Evolutionary conservation across 805 yeast species (phyloP).

Genomic region (Nematodospora valgi): DNA sequence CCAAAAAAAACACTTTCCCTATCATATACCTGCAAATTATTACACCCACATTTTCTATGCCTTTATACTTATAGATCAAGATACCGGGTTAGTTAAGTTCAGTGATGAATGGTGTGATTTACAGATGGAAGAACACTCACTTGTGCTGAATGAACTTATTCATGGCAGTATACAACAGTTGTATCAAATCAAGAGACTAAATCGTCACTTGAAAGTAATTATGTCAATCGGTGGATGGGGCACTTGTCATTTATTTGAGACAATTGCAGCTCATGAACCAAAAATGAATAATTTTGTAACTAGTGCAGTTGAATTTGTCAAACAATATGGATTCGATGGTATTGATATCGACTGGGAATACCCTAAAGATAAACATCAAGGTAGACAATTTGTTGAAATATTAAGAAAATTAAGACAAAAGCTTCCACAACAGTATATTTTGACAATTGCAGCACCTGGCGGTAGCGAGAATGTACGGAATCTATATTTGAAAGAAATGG

Average conservation of each 20-base stretch:
- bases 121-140: conserved; percentile 32
- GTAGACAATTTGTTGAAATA: conserved; percentile 33
- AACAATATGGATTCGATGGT: conserved; percentile 74
- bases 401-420: conserved; percentile 14
- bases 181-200: conserved; percentile 39
- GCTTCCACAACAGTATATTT: conserved; percentile 25
- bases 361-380: conserved; percentile 52
- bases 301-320: conserved; percentile 46
- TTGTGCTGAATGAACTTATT: conserved; percentile 9
- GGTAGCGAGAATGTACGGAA: conserved; percentile 42
- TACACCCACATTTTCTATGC: conserved; percentile 77
- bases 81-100: conserved; percentile 50
- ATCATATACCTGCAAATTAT: conserved; percentile 54
- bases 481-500: conserved; percentile 53
- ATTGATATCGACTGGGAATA: conserved; percentile 95
- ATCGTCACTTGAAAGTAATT: conserved; percentile 47
- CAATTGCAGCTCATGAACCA: conserved; percentile 17
- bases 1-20: conserved; percentile 46
- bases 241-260: conserved; percentile 39
- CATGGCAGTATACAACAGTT: conserved; percentile 52
- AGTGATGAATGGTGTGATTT: conserved; percentile 69
- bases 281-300: conserved; percentile 45
- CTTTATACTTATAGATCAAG: conserved; percentile 57
- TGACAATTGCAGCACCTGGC: conserved; percentile 80
- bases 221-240: conserved; percentile 88